Evolutionary conservation across 1,284 basidiomycete species (phyloP).

Genomic region (Sanguinoderma infundibulare): DNA sequence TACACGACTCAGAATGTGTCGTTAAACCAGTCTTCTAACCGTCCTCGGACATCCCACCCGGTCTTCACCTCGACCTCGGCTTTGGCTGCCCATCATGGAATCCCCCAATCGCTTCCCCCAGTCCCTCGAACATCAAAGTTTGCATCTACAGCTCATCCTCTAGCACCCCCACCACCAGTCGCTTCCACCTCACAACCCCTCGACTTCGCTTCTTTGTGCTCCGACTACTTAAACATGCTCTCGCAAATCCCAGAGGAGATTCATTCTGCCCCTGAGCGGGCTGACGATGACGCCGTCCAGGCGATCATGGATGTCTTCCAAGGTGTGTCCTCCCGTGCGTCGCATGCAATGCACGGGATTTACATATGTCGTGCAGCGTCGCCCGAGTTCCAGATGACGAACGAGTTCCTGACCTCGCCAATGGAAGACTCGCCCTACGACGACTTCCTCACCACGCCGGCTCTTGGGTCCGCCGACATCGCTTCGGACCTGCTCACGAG

Average conservation of each 20-base stretch:
- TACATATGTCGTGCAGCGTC: constrained; percentile 32
- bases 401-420: constrained; percentile 51
- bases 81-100: constrained; percentile 75
- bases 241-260: constrained; percentile 40
- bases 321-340: constrained; percentile 34
- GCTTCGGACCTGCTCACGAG: constrained; percentile 38
- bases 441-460: constrained; percentile 64
- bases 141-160: constrained; percentile 34
- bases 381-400: constrained; percentile 41
- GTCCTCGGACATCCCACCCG: constrained; percentile 50
- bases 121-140: constrained; percentile 60
- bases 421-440: constrained; percentile 56
- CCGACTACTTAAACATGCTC: constrained; percentile 55
- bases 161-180: constrained; percentile 21
- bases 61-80: constrained; percentile 55
- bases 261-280: constrained; percentile 22
- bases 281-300: constrained; percentile 38
- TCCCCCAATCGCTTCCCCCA: constrained; percentile 68
- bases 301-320: constrained; percentile 48
- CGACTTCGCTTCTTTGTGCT: constrained; percentile 42
- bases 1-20: constrained; percentile 47
- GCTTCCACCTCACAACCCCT: constrained; percentile 23
- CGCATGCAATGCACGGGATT: not conserved
- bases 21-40: constrained; percentile 42
- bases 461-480: constrained; percentile 39